Evolutionary conservation across 345 rosid genomes (phyloP).

Genomic region (Eucalyptus guilfoylei): DNA sequence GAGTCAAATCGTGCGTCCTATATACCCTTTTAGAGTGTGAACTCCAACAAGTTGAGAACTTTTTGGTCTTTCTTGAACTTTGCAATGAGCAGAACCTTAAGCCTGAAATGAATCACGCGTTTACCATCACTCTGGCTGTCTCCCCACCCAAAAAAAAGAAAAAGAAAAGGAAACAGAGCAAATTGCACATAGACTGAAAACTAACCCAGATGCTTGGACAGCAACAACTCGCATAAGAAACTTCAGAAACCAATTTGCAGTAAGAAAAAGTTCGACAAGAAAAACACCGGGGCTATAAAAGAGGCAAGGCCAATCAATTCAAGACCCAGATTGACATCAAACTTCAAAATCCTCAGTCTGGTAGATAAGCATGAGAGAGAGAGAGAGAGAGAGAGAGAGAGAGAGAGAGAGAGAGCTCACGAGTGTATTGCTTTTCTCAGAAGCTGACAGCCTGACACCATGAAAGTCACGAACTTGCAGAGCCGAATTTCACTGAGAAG

Average conservation of each 20-base stretch:
- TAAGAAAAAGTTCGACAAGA: background rate
- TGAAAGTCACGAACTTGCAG: background rate
- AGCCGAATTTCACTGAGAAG: background rate
- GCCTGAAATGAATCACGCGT: background rate
- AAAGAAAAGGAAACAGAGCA: background rate
- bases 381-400: background rate
- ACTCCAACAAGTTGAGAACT: background rate
- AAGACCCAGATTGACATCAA: background rate
- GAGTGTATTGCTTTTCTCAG: background rate
- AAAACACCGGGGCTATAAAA: background rate
- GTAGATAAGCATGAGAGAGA: background rate
- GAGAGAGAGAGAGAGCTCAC: background rate
- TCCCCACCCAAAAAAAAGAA: background rate
- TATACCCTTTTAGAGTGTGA: background rate
- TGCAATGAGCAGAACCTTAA: background rate
- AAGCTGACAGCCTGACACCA: background rate
- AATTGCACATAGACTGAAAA: background rate
- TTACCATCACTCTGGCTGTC: background rate
- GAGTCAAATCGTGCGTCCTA: background rate
- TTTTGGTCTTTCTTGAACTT: background rate
- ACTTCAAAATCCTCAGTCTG: background rate
- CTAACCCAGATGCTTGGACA: background rate
- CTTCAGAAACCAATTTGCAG: background rate
- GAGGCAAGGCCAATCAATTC: background rate
- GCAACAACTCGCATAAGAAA: background rate